Evolutionary conservation across 2,329 filamentous ascomycete species (phyloP).

Genomic region (Colletotrichum godetiae): DNA sequence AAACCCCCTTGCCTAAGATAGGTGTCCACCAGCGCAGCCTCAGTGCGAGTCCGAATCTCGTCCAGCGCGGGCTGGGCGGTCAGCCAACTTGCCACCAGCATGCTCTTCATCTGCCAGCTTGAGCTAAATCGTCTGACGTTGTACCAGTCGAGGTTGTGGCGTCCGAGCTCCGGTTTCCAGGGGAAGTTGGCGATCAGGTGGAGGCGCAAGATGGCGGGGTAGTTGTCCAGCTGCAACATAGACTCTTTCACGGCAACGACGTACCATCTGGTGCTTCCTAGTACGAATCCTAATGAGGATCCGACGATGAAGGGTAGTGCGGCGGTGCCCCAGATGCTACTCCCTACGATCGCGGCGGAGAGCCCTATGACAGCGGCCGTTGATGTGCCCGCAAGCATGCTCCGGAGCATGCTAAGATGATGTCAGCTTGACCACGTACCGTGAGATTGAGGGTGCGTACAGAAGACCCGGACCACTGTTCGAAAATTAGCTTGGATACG

Average conservation of each 20-base stretch:
- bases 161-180: constrained; percentile 34
- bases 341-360: constrained; percentile 31
- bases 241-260: constrained; percentile 34
- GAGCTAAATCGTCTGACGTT: constrained; percentile 30
- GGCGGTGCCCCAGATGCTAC: constrained; percentile 39
- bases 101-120: constrained; percentile 36
- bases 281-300: constrained; percentile 37
- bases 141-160: constrained; percentile 27
- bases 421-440: background rate
- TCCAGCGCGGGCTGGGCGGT: constrained; percentile 38
- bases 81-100: constrained; percentile 39
- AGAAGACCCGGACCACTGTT: constrained; percentile 15
- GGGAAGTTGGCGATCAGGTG: constrained; percentile 40
- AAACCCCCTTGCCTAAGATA: background rate
- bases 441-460: background rate
- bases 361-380: constrained; percentile 36
- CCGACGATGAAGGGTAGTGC: constrained; percentile 38
- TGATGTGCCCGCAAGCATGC: constrained; percentile 39
- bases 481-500: background rate
- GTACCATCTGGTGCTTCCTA: constrained; percentile 39
- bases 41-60: constrained; percentile 35
- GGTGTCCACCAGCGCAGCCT: constrained; percentile 34
- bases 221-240: constrained; percentile 36
- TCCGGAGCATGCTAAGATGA: constrained; percentile 39
- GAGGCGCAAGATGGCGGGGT: constrained; percentile 38